Percentiles rank a stretch among this genome's conserved stretches.
Evolutionary conservation across 2,329 filamentous ascomycete species (phyloP).

Genomic region (Curvularia lunata): DNA sequence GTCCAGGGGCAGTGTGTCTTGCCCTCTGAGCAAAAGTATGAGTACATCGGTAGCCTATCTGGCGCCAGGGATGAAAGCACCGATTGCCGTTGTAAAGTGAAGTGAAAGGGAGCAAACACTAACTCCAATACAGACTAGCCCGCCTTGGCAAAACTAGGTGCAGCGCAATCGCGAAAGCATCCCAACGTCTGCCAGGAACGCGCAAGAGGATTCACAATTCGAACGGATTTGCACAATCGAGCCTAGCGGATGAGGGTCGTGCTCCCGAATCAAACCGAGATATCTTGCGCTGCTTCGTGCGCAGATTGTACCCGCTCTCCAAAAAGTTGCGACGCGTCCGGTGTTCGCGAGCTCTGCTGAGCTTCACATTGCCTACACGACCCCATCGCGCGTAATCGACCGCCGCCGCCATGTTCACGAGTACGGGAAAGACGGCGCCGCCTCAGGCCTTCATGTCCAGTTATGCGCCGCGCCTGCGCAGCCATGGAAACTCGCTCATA

Average conservation of each 20-base stretch:
- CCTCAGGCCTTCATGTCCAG: slow-evolving; percentile 90
- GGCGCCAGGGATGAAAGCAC: background rate
- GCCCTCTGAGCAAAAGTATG: background rate
- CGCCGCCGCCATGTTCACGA: slow-evolving; percentile 49
- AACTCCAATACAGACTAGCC: slow-evolving; percentile 10
- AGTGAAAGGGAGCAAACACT: slow-evolving; percentile 2
- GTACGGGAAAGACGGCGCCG: slow-evolving; percentile 54
- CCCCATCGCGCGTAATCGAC: slow-evolving; percentile 28
- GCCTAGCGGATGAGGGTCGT: slow-evolving; percentile 13
- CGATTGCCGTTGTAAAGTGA: background rate
- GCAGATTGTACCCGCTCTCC: slow-evolving; percentile 3
- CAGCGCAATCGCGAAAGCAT: slow-evolving; percentile 33
- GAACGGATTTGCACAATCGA: slow-evolving; percentile 14
- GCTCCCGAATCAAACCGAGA: slow-evolving; percentile 6
- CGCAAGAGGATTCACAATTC: slow-evolving; percentile 27
- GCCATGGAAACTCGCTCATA: slow-evolving; percentile 89
- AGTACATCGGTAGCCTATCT: background rate
- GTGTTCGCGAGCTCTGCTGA: slow-evolving; percentile 38
- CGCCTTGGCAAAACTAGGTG: slow-evolving; percentile 27
- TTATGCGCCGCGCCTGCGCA: slow-evolving; percentile 87
- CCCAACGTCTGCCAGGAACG: slow-evolving; percentile 32
- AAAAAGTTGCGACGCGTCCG: slow-evolving; percentile 41
- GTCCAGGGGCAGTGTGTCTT: background rate
- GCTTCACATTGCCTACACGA: slow-evolving; percentile 33
- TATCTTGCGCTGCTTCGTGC: slow-evolving; percentile 5